Evolutionary conservation across 139 green algal species (phyloP), one percentile per base, ranked within the genome.

Genomic region (Closterium sp.): DNA sequence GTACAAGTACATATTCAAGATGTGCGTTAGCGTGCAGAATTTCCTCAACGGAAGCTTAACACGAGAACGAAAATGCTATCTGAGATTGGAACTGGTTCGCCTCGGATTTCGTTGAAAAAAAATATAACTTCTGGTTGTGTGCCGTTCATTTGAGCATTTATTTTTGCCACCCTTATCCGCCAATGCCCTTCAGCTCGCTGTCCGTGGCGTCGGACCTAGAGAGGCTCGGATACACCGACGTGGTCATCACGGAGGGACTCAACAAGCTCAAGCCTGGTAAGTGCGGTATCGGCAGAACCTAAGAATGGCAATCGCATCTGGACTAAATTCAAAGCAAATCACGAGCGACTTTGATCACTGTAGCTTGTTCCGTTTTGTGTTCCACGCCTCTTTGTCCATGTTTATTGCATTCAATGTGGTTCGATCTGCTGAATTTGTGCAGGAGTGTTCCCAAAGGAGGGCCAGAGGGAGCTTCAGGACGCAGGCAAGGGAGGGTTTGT

Each of bases 401-500:
- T n/a, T n/a, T n/a, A n/a, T n/a, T n/a, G n/a, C n/a, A n/a, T n/a
- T n/a, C n/a, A n/a, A n/a, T n/a, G n/a, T n/a, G 42, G 42, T 79
- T 79, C 19, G 9, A 79, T 79, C 19, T 79, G 10, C 62, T 24
- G 9, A 22, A 27, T 79, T 22, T 79, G 62, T 24, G 73, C 90
- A 92, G 90, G 90, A 19, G 10, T 91, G 21, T 93, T 93, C 24
- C 42, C 38, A 7, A 93, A 92, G 70, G 91, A 93, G 50, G 91
- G 91, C 17, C 6, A 28, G 31, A 90, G 27, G 88, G 91, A 93
- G 89, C 50, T 93, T 30, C 86, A 93, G 13, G 24, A 93, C 29
- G 91, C 91, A 34, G 91, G 91, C 32, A 93, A 93, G 34, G 91
- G 70, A 45, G 91, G 91, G 19, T 85, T 93, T 30, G 88, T 88